These are phyloP conservation scores for Arthonia radiata DNA, from an alignment of 495 filamentous ascomycete species.

Conservation along the genomic window DNA sequence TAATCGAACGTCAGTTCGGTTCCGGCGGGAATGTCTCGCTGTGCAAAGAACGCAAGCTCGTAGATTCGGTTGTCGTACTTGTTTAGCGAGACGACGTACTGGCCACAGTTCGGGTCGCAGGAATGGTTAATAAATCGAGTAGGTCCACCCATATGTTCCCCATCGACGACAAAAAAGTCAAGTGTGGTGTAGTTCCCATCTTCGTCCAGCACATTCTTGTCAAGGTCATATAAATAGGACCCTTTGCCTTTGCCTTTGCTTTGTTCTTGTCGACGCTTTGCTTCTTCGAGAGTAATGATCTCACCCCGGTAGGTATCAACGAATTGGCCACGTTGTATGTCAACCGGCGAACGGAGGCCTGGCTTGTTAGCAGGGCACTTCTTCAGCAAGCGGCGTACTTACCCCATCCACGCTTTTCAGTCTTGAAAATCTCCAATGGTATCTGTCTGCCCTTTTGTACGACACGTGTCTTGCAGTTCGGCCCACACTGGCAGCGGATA, in stretches of 20 bases:
- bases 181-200: slow-evolving; percentile 11
- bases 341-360: slow-evolving; percentile 44
- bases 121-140: slow-evolving; percentile 49
- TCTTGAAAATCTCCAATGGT: slow-evolving; percentile 61
- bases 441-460: slow-evolving; percentile 57
- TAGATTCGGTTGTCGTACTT: slow-evolving; percentile 53
- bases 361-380: neutral
- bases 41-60: slow-evolving; percentile 69
- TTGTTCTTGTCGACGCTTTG: slow-evolving; percentile 33
- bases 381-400: slow-evolving; percentile 6
- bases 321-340: slow-evolving; percentile 56
- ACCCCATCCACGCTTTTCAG: slow-evolving; percentile 59
- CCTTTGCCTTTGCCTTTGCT: slow-evolving; percentile 21
- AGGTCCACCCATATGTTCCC: slow-evolving; percentile 28
- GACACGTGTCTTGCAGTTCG: slow-evolving; percentile 50
- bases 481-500: slow-evolving; percentile 36
- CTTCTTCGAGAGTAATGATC: slow-evolving; percentile 47
- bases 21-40: slow-evolving; percentile 35
- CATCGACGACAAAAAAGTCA: slow-evolving; percentile 29
- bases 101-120: slow-evolving; percentile 50
- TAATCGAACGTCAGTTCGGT: slow-evolving; percentile 76
- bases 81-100: slow-evolving; percentile 61
- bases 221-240: slow-evolving; percentile 63
- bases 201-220: slow-evolving; percentile 33
- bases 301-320: slow-evolving; percentile 79